A percentile compares a stretch with the other conserved stretches of the same genome.
Evolutionary conservation across 768 basidiomycete species (phyloP).

Genomic region (Podaxis pistillaris): DNA sequence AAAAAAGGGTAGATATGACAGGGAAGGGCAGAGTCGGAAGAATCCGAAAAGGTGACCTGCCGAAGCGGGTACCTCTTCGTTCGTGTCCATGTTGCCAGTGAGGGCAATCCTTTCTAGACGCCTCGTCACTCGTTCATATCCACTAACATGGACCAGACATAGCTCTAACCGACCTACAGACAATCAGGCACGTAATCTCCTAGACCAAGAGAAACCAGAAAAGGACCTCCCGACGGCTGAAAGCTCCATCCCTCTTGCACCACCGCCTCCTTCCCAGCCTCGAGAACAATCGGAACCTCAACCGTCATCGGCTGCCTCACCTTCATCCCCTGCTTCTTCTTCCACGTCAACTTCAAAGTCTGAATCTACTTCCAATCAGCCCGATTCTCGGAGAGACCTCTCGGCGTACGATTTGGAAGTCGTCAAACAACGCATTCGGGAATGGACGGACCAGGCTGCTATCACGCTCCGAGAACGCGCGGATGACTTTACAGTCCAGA

Average conservation of each 20-base stretch:
- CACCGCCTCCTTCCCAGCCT: not conserved
- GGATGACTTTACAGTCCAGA: slow-evolving; percentile 55
- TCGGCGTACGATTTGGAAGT: slow-evolving; percentile 32
- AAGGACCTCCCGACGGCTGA: not conserved
- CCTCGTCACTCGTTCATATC: slow-evolving; percentile 2
- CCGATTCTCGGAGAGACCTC: not conserved
- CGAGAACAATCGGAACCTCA: not conserved
- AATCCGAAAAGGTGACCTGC: not conserved
- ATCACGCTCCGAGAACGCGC: slow-evolving; percentile 49
- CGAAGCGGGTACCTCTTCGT: not conserved
- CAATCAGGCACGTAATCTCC: not conserved
- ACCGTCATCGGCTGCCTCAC: not conserved
- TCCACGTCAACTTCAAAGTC: not conserved
- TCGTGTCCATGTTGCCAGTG: slow-evolving; percentile 10
- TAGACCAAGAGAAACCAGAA: not conserved
- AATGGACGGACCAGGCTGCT: slow-evolving; percentile 49
- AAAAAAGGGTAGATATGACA: not conserved
- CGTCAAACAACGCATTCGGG: slow-evolving; percentile 39
- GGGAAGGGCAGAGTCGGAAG: not conserved
- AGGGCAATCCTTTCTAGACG: slow-evolving; percentile 9
- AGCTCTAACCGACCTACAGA: slow-evolving; percentile 3
- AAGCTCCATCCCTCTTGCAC: not conserved
- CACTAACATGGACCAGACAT: not conserved
- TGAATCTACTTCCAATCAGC: not conserved
- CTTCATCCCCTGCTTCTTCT: not conserved